A percentile compares a stretch with the other conserved stretches of the same genome.
Evolutionary conservation across 495 filamentous ascomycete genomes (phyloP).

Genomic region (Daldinia grandis): DNA sequence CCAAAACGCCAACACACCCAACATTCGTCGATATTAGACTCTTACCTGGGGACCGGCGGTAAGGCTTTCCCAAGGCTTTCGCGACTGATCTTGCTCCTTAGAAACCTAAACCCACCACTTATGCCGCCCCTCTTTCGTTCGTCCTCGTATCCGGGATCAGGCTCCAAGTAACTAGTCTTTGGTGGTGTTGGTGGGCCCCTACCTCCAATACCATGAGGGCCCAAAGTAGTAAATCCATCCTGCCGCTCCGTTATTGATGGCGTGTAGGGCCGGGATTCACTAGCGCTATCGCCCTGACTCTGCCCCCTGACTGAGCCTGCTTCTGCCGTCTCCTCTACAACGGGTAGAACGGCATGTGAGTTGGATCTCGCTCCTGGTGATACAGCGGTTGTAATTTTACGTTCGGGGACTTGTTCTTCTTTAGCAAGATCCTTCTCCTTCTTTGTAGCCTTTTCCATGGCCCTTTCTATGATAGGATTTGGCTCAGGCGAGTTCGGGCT

Average conservation of each 20-base stretch:
- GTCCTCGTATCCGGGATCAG: conserved; percentile 49
- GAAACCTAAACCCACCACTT: conserved; percentile 24
- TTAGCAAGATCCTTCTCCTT: conserved; percentile 51
- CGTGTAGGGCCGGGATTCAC: conserved; percentile 55
- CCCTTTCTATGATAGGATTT: conserved; percentile 46
- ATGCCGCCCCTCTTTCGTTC: conserved; percentile 20
- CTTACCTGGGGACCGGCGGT: conserved; percentile 58
- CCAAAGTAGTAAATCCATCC: conserved; percentile 55
- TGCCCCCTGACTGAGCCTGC: conserved; percentile 71
- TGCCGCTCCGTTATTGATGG: conserved; percentile 53
- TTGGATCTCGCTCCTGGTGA: conserved; percentile 57
- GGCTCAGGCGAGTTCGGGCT: conserved; percentile 57
- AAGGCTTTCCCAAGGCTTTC: conserved; percentile 64
- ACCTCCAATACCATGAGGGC: conserved; percentile 49
- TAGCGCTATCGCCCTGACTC: conserved; percentile 53
- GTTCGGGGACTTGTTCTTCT: conserved; percentile 59
- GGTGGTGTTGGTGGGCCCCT: conserved; percentile 55
- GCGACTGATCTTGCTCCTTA: conserved; percentile 46
- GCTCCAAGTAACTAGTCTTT: conserved; percentile 52
- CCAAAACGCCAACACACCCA: conserved; percentile 28
- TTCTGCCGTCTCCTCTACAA: conserved; percentile 92
- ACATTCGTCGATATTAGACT: conserved; percentile 12
- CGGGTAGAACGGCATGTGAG: conserved; percentile 74
- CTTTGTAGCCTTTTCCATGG: conserved; percentile 47
- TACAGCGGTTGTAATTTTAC: conserved; percentile 59